Base-by-base conservation (phyloP, 2,329 filamentous ascomycete genomes). In the Trichoderma pleuroti region DNA sequence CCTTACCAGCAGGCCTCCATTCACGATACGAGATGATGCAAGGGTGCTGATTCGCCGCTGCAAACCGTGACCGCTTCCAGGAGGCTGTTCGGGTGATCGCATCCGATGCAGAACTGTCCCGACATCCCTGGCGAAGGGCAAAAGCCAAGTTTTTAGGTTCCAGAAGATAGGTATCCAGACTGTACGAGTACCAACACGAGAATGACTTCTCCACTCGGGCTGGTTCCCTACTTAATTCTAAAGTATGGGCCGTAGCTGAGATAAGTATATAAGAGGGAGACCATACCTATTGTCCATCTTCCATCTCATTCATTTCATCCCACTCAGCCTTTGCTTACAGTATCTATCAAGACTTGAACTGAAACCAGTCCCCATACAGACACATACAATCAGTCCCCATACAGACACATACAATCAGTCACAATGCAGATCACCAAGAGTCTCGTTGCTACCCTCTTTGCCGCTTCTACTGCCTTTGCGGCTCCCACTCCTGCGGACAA, bases 371-470 rank as follows among this genome's bases (percentile, higher is more conserved):
- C 14, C 18, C 32, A 34, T 24, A 59, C 4, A 34, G n/a, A 34
- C 56, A 21, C 18, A 18, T 32, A 30, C 66, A 65, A 64, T 74
- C 76, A 72, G 68, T 72, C 74, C 82, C 62, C 46, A 85, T 85
- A 84, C 82, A 84, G 75, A 76, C 56, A 21, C 18, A 18, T 32
- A 30, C 66, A 65, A 64, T 74, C 76, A 72, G 68, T 72, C 74
- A 83, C 62, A 42, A 85, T 85, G 83, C 82, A 84, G 75, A 76
- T 84, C 80, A 80, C 82, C 73, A 78, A 78, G 74, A 74, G 81
- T 71, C 75, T 83, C 73, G 68, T 82, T 71, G 74, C 80, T 73
- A 73, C 78, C 74, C 73, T 81, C 75, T 59, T 81, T 72, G 75
- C 78, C 70, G 77, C 81, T 75, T 75, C 81, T 74, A 76, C 80